These are phyloP conservation scores for Penicillium waksmanii DNA, from an alignment of 495 filamentous ascomycete species.

Conservation along the genomic window DNA sequence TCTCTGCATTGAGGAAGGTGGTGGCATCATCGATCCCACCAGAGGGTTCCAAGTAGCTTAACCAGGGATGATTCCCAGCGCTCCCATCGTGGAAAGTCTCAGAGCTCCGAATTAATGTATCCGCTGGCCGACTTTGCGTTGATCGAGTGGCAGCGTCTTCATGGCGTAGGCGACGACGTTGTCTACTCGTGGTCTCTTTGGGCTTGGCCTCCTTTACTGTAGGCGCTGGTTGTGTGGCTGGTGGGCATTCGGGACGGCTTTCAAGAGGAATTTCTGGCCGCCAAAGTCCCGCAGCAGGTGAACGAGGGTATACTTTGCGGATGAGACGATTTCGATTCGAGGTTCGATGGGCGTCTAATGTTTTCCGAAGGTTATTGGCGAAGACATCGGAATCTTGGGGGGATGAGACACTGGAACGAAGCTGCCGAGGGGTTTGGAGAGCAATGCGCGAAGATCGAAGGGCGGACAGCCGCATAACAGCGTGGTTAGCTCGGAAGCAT, in stretches of 20 bases:
- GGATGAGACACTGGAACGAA: slow-evolving; percentile 17
- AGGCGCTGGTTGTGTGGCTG: slow-evolving; percentile 12
- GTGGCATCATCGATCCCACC: slow-evolving; percentile 18
- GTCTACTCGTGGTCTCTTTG: slow-evolving; percentile 8
- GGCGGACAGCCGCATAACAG: slow-evolving; percentile 34
- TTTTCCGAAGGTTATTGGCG: slow-evolving; percentile 44
- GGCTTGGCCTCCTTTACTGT: slow-evolving; percentile 2
- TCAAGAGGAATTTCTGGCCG: slow-evolving; percentile 28
- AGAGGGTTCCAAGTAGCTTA: slow-evolving; percentile 20
- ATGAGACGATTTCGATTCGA: slow-evolving; percentile 50
- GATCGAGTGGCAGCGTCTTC: slow-evolving; percentile 3
- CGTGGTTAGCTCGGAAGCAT: slow-evolving; percentile 21
- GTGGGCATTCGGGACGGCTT: slow-evolving; percentile 25
- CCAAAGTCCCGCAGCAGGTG: slow-evolving; percentile 22
- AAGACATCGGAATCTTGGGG: slow-evolving; percentile 32
- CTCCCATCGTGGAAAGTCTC: neutral
- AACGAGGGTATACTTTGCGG: slow-evolving; percentile 34
- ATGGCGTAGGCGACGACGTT: slow-evolving; percentile 12
- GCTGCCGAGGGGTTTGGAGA: slow-evolving; percentile 19
- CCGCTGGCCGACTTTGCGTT: slow-evolving; percentile 3
- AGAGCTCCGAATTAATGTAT: slow-evolving; percentile 7
- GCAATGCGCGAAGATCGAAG: slow-evolving; percentile 19
- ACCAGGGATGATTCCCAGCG: slow-evolving; percentile 36
- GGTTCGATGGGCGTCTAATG: slow-evolving; percentile 55
- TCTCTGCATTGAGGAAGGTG: slow-evolving; percentile 46